A percentile compares a stretch with the other conserved stretches of the same genome.
These are phyloP conservation scores for Neonectria faginata DNA, from an alignment of 2,329 filamentous ascomycete genomes.

Conservation along the genomic window DNA sequence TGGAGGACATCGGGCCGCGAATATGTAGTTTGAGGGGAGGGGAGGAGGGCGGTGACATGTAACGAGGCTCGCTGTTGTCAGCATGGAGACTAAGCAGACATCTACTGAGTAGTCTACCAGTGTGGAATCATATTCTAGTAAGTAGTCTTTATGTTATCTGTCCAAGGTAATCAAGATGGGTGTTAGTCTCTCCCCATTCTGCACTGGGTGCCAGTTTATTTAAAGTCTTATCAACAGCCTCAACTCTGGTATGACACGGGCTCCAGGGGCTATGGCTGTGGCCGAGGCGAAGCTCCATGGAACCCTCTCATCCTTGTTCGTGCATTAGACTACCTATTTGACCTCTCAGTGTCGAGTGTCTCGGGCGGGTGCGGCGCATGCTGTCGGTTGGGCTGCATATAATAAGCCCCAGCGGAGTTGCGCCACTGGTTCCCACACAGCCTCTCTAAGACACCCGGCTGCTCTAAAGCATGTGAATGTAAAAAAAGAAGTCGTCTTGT, in stretches of 20 bases:
- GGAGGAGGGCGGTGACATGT: not conserved
- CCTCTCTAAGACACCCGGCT: not conserved
- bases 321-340: not conserved
- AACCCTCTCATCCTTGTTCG: too few species aligned
- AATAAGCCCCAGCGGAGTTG: not conserved
- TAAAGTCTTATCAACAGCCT: too few species aligned
- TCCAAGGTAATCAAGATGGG: too few species aligned
- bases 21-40: not conserved
- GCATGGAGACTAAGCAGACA: not conserved
- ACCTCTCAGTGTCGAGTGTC: not conserved
- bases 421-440: slow-evolving; percentile 2
- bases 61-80: not conserved
- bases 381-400: slow-evolving; percentile 9
- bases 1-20: slow-evolving; percentile 52
- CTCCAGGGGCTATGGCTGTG: too few species aligned
- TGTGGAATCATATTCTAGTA: too few species aligned
- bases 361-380: slow-evolving; percentile 11
- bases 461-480: not conserved
- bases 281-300: too few species aligned
- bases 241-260: too few species aligned
- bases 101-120: too few species aligned
- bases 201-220: too few species aligned
- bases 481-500: not conserved
- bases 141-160: too few species aligned
- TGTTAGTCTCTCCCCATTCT: too few species aligned